phyloP scores from a whole-genome alignment of 768 basidiomycete genomes.

The Podaxis pistillaris region DNA sequence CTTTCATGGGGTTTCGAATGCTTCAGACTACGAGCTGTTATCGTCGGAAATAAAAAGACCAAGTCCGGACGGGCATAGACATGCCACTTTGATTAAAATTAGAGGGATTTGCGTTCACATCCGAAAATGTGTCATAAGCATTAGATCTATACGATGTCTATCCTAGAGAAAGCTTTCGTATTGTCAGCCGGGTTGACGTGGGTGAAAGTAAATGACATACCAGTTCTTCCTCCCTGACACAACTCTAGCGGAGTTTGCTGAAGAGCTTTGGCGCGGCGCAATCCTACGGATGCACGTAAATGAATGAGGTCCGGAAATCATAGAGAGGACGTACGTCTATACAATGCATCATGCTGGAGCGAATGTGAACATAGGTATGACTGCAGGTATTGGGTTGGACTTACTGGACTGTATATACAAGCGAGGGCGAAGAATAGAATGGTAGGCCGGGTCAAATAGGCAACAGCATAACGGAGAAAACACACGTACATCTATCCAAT shows the following conservation, averaged over 20 bases:
- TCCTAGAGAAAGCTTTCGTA: not conserved
- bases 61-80: not conserved
- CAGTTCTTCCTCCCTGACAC: not conserved
- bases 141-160: not conserved
- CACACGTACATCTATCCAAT: conserved; percentile 31
- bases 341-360: conserved; percentile 84
- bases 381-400: conserved; percentile 26
- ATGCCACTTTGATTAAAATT: not conserved
- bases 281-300: conserved; percentile 46
- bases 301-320: not conserved
- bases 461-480: not conserved
- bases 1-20: too few species aligned
- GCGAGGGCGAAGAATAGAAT: not conserved
- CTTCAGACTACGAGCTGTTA: not conserved
- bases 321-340: conserved; percentile 63
- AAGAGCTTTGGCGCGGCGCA: conserved; percentile 80
- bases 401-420: conserved; percentile 56
- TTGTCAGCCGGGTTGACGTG: not conserved
- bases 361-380: conserved; percentile 12
- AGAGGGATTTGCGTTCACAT: not conserved
- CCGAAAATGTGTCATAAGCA: not conserved
- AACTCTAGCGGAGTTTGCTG: conserved; percentile 59
- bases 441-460: not conserved
- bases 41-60: not conserved
- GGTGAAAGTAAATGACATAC: not conserved